Evolutionary conservation across 2,329 filamentous ascomycete genomes (phyloP), one percentile per base, ranked within the genome.

Genomic region (Orbilia oligospora): DNA sequence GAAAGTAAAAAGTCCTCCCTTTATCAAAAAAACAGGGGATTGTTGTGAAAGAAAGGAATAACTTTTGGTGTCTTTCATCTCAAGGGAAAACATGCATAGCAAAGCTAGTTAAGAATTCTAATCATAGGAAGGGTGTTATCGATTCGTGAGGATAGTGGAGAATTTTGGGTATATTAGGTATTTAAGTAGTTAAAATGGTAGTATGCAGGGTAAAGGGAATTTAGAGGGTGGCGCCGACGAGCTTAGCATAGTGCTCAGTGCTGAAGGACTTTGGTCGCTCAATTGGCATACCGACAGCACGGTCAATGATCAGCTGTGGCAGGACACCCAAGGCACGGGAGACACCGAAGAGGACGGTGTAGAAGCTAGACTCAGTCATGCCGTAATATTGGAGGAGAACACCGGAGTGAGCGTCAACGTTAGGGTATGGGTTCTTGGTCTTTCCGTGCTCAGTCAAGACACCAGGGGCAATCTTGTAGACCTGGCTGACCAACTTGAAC

Each of bases 401-500:
- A 89, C 96, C 96, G 36, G 94, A 97, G 92, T 98, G 96, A 84
- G 95, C 94, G 85, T 98, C 95, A 84, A 98, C 94, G 89, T 98
- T 98, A 87, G 96, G 96, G 90, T 90, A 98, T 82, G 95, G 95
- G 92, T 98, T 97, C 93, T 98, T 98, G 89, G 95, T 98, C 93
- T 99, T 99, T 88, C 96, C 96, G 89, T 99, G 96, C 91, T 99
- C 94, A 82, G 96, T 99, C 86, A 99, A 89, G 83, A 99, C 96
- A 84, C 92, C 92, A 81, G 96, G 96, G 81, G 96, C 96, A 84
- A 99, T 98, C 93, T 99, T 99, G 93, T 98, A 99, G 83, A 99
- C 96, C 89, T 99, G 96, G 90, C 93, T 97, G 88, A 99, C 96
- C 83, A 99, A 93, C 91, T 99, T 94, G 93, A 97, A 99, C 94